Conservation (phyloP, 257 asterid species). For the Solanum pimpinellifolium region DNA sequence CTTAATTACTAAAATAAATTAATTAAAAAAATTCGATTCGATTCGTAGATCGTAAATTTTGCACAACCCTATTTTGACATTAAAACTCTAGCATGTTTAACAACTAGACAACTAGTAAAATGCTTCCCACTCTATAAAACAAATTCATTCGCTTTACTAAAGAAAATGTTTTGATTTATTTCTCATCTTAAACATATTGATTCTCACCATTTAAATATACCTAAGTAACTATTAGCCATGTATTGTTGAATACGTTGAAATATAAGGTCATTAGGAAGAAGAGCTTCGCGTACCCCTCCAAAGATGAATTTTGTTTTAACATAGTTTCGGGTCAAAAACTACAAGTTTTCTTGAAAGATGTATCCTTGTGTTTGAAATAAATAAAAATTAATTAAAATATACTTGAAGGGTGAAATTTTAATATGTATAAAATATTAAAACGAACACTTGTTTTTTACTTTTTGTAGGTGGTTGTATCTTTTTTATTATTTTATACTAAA, state of each 20-base stretch:
- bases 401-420: neutral
- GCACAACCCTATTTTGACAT: neutral
- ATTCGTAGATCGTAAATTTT: too few species aligned
- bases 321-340: neutral
- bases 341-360: neutral
- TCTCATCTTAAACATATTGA: neutral
- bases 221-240: neutral
- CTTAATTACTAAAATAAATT: too few species aligned
- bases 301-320: neutral
- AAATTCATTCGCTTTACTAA: neutral
- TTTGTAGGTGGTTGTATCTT: too few species aligned
- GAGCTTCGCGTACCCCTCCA: neutral
- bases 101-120: neutral
- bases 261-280: neutral
- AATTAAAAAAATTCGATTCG: too few species aligned
- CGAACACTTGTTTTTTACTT: too few species aligned
- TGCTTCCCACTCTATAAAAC: neutral
- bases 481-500: too few species aligned
- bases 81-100: neutral
- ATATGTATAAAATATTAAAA: too few species aligned
- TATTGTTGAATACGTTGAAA: neutral
- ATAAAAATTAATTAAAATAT: neutral
- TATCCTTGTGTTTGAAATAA: neutral
- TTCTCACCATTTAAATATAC: neutral
- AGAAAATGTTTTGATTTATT: neutral